Base-by-base conservation (phyloP, 2,329 filamentous ascomycete genomes). In the Cryphonectria parasitica region DNA sequence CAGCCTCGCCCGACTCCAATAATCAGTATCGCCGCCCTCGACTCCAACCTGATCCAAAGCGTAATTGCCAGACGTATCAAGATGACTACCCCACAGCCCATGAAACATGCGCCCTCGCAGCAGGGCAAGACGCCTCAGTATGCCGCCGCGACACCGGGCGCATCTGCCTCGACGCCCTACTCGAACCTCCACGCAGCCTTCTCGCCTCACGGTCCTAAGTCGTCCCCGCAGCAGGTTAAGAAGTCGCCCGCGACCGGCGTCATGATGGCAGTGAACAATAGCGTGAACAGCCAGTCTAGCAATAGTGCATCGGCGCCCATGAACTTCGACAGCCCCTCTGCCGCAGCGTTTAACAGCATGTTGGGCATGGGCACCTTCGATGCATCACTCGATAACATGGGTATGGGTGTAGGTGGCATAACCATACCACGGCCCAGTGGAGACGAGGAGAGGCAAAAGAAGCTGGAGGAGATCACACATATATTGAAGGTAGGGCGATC, bases 121-220 rank as follows among this genome's bases (percentile, higher is more conserved):
- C 84, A 86, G 77, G 84, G 84, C n/a, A 80, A 81, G 49, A 86
- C 84, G 3, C 84, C 84, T 4, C 84, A 83, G 25, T 86, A 88
- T 70, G 83, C 86, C 2, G 87, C 82, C 6, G 88, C 87, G 3
- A 91, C 89, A 7, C 89, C 89, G 19, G 88, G 89, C 25, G 89
- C 89, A n/a, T 90, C 89, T n/a, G 89, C 89, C 34, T 90, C 89
- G 49, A 91, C 89, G 1, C 89, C 66, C 41, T 91, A 91, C 79
- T 90, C 84, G 1, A 72, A 72, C 58, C 69, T 72, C 15, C 84
- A 87, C 66, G 83, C 85, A n/a, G 87, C 85, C 49, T 88, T 90
- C 76, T 90, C 89, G 2, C 89, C 89, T 4, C 83, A 81, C 39
- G 88, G 84, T 43, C 85, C 83, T 13, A 83, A 85, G 66, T 89